phyloP scores from a whole-genome alignment of 2,329 filamentous ascomycete genomes.

The Pyricularia sp. region DNA sequence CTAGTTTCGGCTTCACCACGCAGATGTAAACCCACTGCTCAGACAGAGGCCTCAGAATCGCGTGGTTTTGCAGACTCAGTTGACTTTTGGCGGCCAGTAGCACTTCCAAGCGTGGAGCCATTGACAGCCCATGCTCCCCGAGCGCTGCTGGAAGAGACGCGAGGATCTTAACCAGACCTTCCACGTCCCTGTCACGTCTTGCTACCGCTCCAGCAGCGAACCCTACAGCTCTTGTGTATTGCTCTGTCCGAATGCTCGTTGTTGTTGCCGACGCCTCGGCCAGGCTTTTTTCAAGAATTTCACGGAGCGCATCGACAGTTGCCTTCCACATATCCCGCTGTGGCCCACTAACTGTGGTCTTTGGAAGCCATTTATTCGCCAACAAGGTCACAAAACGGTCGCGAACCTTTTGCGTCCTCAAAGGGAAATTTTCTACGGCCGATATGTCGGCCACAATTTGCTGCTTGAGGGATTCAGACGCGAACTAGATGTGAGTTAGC shows the following conservation, averaged over 20 bases:
- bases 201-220: conserved; percentile 17
- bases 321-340: conserved; percentile 8
- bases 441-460: neutral
- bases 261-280: neutral
- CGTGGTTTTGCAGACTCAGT: conserved; percentile 27
- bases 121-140: conserved; percentile 20
- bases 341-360: neutral
- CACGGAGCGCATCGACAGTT: conserved; percentile 2
- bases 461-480: neutral
- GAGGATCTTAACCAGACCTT: conserved; percentile 15
- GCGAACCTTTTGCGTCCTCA: conserved; percentile 8
- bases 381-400: conserved; percentile 10
- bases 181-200: conserved; percentile 21
- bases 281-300: neutral
- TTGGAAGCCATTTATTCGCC: conserved; percentile 13
- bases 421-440: conserved; percentile 3
- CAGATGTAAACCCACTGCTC: conserved; percentile 35
- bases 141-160: conserved; percentile 19
- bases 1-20: conserved; percentile 31
- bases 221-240: conserved; percentile 14
- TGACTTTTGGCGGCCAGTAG: conserved; percentile 26
- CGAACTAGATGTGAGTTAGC: neutral
- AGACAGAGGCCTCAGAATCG: conserved; percentile 27
- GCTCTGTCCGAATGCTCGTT: neutral
- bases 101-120: conserved; percentile 28